phyloP scores from a whole-genome alignment of 345 rosid genomes.

The Reutealis trisperma region DNA sequence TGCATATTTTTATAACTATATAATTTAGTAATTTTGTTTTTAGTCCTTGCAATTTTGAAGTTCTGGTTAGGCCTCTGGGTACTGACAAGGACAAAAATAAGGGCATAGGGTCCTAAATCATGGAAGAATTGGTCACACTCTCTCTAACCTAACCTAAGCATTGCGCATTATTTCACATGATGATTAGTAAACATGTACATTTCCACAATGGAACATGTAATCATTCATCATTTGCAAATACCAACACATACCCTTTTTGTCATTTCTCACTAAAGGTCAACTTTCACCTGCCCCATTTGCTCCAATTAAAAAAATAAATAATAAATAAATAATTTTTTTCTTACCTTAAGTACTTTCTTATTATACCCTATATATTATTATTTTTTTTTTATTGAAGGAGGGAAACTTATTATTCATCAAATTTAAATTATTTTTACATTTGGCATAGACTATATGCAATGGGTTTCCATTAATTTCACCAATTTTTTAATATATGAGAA shows the following conservation, averaged over 20 bases:
- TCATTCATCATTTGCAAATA: constrained; percentile 28
- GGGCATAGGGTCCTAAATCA: constrained; percentile 19
- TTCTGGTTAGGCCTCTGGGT: background rate
- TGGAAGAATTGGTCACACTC: constrained; percentile 13
- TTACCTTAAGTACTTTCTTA: background rate
- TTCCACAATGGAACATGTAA: constrained; percentile 23
- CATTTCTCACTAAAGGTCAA: constrained; percentile 22
- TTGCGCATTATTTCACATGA: constrained; percentile 24
- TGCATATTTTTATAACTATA: too few relatives aligned
- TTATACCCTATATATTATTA: background rate
- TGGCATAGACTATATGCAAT: too few relatives aligned
- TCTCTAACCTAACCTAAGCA: background rate
- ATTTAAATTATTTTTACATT: too few relatives aligned
- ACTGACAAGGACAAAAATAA: constrained; percentile 34
- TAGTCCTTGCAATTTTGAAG: too few relatives aligned
- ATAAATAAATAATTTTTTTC: background rate
- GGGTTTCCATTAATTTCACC: too few relatives aligned
- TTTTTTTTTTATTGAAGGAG: too few relatives aligned
- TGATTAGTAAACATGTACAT: constrained; percentile 36
- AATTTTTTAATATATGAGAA: too few relatives aligned
- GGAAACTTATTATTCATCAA: background rate
- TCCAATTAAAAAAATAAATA: too few relatives aligned
- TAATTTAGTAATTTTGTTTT: too few relatives aligned
- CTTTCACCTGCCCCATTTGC: constrained; percentile 12
- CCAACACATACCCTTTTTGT: constrained; percentile 17